Percentiles rank a stretch among this genome's conserved stretches.
phyloP scores from a whole-genome alignment of 1,284 basidiomycete genomes.

The Naganishia cerealis region DNA sequence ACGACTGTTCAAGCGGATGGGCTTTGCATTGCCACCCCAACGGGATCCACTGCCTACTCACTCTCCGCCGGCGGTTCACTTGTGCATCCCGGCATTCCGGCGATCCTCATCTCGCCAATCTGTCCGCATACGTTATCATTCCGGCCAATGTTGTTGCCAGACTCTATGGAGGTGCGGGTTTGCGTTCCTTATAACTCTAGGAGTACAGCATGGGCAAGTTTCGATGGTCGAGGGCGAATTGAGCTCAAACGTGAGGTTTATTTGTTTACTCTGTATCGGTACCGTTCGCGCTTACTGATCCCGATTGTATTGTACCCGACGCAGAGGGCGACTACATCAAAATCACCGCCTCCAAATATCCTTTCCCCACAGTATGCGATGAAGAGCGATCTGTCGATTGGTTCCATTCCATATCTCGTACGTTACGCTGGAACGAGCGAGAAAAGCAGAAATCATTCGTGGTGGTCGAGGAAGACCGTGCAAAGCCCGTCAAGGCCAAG shows the following conservation, averaged over 20 bases:
- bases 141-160: slow-evolving; percentile 95
- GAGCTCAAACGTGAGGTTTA: slow-evolving; percentile 78
- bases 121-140: slow-evolving; percentile 98
- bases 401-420: slow-evolving; percentile 96
- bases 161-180: slow-evolving; percentile 96
- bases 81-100: slow-evolving; percentile 96
- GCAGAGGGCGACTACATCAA: slow-evolving; percentile 99
- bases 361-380: slow-evolving; percentile 96
- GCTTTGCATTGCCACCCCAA: slow-evolving; percentile 91
- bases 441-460: slow-evolving; percentile 96
- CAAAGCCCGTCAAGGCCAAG: slow-evolving; percentile 52
- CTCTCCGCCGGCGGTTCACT: slow-evolving; percentile 96
- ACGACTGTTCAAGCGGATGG: slow-evolving; percentile 99
- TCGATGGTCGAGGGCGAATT: slow-evolving; percentile 93
- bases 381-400: slow-evolving; percentile 97
- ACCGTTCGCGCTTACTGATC: not conserved
- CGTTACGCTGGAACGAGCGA: slow-evolving; percentile 95
- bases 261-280: not conserved
- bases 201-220: slow-evolving; percentile 97
- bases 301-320: not conserved
- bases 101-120: slow-evolving; percentile 93
- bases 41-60: slow-evolving; percentile 98
- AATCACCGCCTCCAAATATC: slow-evolving; percentile 94
- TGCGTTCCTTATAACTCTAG: slow-evolving; percentile 98
- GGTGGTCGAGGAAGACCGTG: slow-evolving; percentile 82